Percentiles rank a stretch among this genome's conserved stretches.
Evolutionary conservation across 2,329 filamentous ascomycete genomes (phyloP).

Genomic region (Arachnomyces sp.): DNA sequence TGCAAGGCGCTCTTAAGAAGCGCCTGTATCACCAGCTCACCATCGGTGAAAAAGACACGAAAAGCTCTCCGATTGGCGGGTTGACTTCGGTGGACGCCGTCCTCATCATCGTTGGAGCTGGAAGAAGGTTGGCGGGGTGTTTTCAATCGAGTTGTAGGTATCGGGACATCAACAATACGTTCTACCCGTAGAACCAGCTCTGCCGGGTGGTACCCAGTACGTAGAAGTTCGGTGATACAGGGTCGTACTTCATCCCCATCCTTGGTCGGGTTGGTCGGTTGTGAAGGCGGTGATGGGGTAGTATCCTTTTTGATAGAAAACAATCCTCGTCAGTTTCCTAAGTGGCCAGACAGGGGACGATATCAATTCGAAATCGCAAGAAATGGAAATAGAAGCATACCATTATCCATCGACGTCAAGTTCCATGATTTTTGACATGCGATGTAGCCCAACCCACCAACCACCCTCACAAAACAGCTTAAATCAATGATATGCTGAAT

Average conservation of each 20-base stretch:
- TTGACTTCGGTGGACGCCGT: background rate
- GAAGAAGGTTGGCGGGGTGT: background rate
- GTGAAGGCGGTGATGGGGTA: background rate
- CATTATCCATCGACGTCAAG: too few relatives aligned
- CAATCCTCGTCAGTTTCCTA: too few relatives aligned
- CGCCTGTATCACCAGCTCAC: slow-evolving; percentile 22
- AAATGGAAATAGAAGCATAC: too few relatives aligned
- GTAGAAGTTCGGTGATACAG: slow-evolving; percentile 23
- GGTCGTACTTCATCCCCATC: slow-evolving; percentile 10
- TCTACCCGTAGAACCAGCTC: slow-evolving; percentile 20
- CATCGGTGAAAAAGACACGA: slow-evolving; percentile 19
- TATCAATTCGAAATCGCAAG: too few relatives aligned
- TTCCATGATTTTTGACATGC: too few relatives aligned
- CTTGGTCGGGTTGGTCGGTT: background rate
- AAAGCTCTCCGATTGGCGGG: slow-evolving; percentile 6
- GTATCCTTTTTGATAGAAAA: background rate
- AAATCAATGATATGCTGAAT: too few relatives aligned
- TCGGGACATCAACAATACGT: slow-evolving; percentile 15
- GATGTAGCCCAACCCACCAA: too few relatives aligned
- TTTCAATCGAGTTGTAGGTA: background rate
- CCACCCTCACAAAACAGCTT: too few relatives aligned
- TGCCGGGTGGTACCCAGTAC: slow-evolving; percentile 19
- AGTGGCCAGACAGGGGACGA: too few relatives aligned
- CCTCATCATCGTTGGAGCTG: background rate
- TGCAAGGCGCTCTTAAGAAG: slow-evolving; percentile 14